Evolutionary conservation across 2,329 filamentous ascomycete genomes (phyloP).

Genomic region (Paraphoma chrysanthemicola): DNA sequence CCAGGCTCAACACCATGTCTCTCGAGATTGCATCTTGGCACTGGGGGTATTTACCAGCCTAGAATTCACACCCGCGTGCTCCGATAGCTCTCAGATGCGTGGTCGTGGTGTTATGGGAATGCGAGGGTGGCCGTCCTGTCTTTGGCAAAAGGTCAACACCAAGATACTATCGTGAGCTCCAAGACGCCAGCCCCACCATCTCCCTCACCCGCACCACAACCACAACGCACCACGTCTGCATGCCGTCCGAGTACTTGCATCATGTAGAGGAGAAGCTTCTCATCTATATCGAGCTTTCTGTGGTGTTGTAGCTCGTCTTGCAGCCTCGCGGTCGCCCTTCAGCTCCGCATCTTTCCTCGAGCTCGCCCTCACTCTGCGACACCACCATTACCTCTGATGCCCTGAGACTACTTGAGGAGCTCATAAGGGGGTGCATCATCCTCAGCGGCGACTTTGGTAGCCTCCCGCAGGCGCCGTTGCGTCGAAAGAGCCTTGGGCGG

Average conservation of each 20-base stretch:
- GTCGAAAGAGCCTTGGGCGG: background rate
- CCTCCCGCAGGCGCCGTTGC: background rate
- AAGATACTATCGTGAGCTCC: constrained; percentile 7
- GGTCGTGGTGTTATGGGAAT: background rate
- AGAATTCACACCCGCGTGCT: background rate
- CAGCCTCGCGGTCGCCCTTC: background rate
- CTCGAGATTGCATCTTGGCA: background rate
- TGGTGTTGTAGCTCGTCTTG: background rate
- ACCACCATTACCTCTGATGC: background rate
- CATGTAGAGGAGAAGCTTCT: background rate
- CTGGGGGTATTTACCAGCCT: background rate
- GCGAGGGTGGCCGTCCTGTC: background rate
- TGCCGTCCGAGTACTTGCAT: background rate
- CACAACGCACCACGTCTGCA: background rate
- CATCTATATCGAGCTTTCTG: background rate
- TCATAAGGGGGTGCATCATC: background rate
- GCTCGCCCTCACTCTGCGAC: background rate
- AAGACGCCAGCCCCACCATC: background rate
- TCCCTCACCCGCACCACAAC: background rate
- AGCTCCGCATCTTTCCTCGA: background rate
- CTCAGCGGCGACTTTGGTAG: background rate
- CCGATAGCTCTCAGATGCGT: background rate
- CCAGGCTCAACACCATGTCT: background rate
- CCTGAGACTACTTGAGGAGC: background rate
- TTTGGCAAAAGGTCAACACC: constrained; percentile 10